Base-by-base conservation (phyloP, 2,329 filamentous ascomycete genomes). In the Leptographium radiaticola region DNA sequence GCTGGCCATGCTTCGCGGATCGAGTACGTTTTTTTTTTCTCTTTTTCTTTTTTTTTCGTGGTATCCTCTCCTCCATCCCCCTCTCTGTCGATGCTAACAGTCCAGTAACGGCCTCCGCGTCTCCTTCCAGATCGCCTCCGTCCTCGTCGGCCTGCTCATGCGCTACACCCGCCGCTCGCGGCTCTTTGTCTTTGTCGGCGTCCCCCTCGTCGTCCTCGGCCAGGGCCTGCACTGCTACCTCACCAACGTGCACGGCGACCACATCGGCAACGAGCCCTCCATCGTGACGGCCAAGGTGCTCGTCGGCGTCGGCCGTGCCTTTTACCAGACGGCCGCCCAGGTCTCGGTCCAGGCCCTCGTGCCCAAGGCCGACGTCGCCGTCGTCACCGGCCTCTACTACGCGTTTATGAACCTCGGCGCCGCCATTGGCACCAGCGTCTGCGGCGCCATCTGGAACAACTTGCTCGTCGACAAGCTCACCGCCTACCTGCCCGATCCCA, bases 401-500 rank as follows among this genome's bases (percentile, higher is more conserved):
- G 76, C 80, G 7, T 73, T 69, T 15, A 83, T 83, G 67, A 80
- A 78, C 62, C 71, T 84, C 46, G 80, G 80, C 25, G 77, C 72
- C 9, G 79, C 80, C 1, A 65, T 83, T 2, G 80, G 80, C 16
- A 76, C 54, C 61, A 72, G 76, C 11, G 73, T 84, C 34, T 79
- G 79, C 0, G 80, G 80, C 12, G 76, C 77, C 36, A 75, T 84
- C 57, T 83, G 79, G 79, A 77, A 75, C 1, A 77, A 83, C 60
- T 66, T 75, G 2, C 67, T 83, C 40, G 77, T 75, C 1, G 58
- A 59, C 2, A 56, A 57, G 2, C 47, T 61, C 49, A 60, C 64
- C 57, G 11, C 31, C 5, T 53, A 56, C 33, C 51, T 56, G 6
- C 51, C 54, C 15, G 51, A 43, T 2, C 25, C 36, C 2, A 68